Conservation (phyloP, 257 asterid genomes). For the Solanum virginianum region DNA sequence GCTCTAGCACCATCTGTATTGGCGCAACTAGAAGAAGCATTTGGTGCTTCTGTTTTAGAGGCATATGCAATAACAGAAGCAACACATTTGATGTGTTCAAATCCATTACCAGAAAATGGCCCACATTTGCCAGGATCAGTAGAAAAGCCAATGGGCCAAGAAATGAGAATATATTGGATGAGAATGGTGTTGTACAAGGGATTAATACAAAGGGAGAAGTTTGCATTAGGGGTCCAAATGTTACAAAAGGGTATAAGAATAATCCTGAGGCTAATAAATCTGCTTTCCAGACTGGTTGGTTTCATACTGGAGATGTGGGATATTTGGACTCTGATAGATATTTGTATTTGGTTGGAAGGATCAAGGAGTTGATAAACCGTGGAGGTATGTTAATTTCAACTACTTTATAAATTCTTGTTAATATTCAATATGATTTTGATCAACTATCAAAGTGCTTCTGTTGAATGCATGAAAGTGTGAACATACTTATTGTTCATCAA, state of each 20-base stretch:
- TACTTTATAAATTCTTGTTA: neutral
- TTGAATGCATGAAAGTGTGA: neutral
- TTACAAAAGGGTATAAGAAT: slow-evolving; percentile 72
- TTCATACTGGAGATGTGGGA: slow-evolving; percentile 82
- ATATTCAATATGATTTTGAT: neutral
- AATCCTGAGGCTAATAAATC: slow-evolving; percentile 72
- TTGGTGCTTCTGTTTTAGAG: slow-evolving; percentile 78
- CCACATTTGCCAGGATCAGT: slow-evolving; percentile 74
- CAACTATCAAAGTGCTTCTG: neutral
- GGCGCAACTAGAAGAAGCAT: slow-evolving; percentile 74
- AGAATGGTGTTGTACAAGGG: slow-evolving; percentile 46
- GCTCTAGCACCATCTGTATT: slow-evolving; percentile 78
- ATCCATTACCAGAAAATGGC: slow-evolving; percentile 74
- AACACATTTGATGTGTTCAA: slow-evolving; percentile 72
- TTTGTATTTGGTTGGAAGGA: slow-evolving; percentile 88
- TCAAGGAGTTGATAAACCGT: slow-evolving; percentile 81
- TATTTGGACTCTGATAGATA: slow-evolving; percentile 66
- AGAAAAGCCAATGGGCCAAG: slow-evolving; percentile 82
- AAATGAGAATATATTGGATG: slow-evolving; percentile 73
- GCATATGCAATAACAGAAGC: slow-evolving; percentile 97
- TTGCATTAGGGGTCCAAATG: slow-evolving; percentile 81
- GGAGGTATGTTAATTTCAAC: slow-evolving; percentile 45
- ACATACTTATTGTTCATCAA: no score
- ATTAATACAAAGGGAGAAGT: slow-evolving; percentile 57
- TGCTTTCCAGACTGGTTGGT: slow-evolving; percentile 78